Evolutionary conservation across 2,329 filamentous ascomycete genomes (phyloP), one percentile per base, ranked within the genome.

Genomic region (Chrysoporthe austroafricana): DNA sequence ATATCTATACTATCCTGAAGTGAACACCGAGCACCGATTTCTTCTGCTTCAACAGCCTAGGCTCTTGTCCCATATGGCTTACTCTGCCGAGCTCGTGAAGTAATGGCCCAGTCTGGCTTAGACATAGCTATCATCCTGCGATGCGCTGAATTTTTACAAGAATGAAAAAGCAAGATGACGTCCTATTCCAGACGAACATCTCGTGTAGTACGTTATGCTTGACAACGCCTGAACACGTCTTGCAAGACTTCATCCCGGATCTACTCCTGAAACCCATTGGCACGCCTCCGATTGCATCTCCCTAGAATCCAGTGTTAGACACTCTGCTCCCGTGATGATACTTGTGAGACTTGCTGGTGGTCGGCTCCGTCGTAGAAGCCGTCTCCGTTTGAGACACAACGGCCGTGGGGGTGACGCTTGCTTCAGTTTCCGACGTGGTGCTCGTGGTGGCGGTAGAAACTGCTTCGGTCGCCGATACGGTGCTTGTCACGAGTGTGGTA

Each of bases 331-430:
- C n/a, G 34, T 57, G 54, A 9, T 57, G 54, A 14, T 57, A 32
- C 14, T 57, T 57, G 54, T 39, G 34, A n/a, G 54, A 57, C 54
- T 39, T 57, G 54, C 32, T 39, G 18, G 32, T 36, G 54, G 54
- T 57, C 5, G 54, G 32, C 54, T 57, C 34, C 8, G 44, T 16
- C 44, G 44, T 13, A 46, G 44, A 46, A 18, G 44, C 44, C 44
- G 44, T 46, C 44, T 46, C 44, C 13, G 44, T n/a, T 13, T 46
- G 13, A 5, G 44, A 46, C 11, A 13, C 13, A 14, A 18, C 44
- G 34, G 54, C 54, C 34, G 54, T 39, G 13, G 54, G 54, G 16
- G 34, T 14, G 39, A 21, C 13, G 9, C n/a, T 48, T 18, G 43
- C 26, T 26, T 34, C 59, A 18, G 18, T 43, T 14, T 14, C 57